phyloP scores from a whole-genome alignment of 306 rosid genomes.

The Vigna trinervia region DNA sequence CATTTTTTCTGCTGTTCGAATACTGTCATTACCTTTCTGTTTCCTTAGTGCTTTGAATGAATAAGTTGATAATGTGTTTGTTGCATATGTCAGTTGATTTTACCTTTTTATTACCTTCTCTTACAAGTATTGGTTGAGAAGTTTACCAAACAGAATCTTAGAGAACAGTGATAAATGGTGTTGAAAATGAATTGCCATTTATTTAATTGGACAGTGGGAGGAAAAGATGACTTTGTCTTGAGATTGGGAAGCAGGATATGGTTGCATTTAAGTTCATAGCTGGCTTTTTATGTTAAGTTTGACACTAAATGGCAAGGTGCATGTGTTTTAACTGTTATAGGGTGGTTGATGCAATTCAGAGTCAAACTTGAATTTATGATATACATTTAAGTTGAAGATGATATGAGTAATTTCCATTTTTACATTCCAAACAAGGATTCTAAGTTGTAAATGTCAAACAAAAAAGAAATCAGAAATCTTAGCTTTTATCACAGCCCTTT shows the following conservation, averaged over 20 bases:
- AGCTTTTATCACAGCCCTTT: conserved; percentile 17
- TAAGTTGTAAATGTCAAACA: too few relatives aligned
- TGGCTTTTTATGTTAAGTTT: conserved; percentile 22
- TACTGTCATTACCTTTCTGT: background rate
- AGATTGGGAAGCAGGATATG: conserved; percentile 10
- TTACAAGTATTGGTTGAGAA: background rate
- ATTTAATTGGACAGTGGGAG: conserved; percentile 18
- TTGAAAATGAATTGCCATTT: conserved; percentile 9
- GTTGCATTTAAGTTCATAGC: conserved; percentile 34
- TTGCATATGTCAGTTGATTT: background rate
- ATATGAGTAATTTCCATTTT: too few relatives aligned
- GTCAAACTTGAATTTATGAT: too few relatives aligned
- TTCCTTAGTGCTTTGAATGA: background rate
- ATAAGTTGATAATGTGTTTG: background rate
- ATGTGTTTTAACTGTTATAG: conserved; percentile 23
- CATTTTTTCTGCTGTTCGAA: background rate
- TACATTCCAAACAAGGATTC: too few relatives aligned
- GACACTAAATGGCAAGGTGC: conserved; percentile 26
- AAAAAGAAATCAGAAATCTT: background rate
- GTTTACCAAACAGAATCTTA: background rate
- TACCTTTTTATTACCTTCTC: background rate
- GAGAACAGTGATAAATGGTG: background rate
- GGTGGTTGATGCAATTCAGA: conserved; percentile 52
- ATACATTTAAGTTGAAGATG: too few relatives aligned
- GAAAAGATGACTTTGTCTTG: conserved; percentile 38